Evolutionary conservation across 139 green algal genomes (phyloP).

Genomic region (Raphidocelis subcapitata): DNA sequence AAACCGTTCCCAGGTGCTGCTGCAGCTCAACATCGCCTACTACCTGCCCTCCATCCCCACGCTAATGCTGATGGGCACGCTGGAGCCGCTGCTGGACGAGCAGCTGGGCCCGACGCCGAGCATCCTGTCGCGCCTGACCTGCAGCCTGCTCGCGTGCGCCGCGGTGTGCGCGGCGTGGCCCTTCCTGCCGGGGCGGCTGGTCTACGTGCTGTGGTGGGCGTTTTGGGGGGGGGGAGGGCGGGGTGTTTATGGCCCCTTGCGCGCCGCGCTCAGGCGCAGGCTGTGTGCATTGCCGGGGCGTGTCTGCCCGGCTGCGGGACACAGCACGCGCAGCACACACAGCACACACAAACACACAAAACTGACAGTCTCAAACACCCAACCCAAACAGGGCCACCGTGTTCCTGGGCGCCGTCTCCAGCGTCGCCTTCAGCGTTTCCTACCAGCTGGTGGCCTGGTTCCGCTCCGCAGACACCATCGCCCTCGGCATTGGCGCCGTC

Average conservation of each 20-base stretch:
- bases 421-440: slow-evolving; percentile 70
- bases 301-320: too few relatives aligned
- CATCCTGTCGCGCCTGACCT: slow-evolving; percentile 31
- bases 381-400: too few relatives aligned
- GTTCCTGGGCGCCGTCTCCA: slow-evolving; percentile 55
- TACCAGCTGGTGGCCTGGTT: slow-evolving; percentile 74
- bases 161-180: slow-evolving; percentile 39
- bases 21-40: slow-evolving; percentile 80
- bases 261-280: too few relatives aligned
- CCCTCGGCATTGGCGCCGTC: slow-evolving; percentile 57
- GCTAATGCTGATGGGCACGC: slow-evolving; percentile 27
- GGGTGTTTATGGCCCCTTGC: too few relatives aligned
- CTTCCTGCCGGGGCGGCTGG: slow-evolving; percentile 40
- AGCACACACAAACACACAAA: too few relatives aligned
- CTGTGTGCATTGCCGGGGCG: too few relatives aligned
- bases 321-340: too few relatives aligned
- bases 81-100: slow-evolving; percentile 51
- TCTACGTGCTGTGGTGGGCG: slow-evolving; percentile 48
- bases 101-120: slow-evolving; percentile 51
- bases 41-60: slow-evolving; percentile 75
- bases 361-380: too few relatives aligned
- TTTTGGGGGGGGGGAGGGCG: too few relatives aligned
- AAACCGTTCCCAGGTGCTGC: too few relatives aligned
- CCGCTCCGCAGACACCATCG: slow-evolving; percentile 77
- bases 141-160: slow-evolving; percentile 30